Evolutionary conservation across 1,139 yeast genomes (phyloP).

Genomic region (Blastobotrys aristatus): DNA sequence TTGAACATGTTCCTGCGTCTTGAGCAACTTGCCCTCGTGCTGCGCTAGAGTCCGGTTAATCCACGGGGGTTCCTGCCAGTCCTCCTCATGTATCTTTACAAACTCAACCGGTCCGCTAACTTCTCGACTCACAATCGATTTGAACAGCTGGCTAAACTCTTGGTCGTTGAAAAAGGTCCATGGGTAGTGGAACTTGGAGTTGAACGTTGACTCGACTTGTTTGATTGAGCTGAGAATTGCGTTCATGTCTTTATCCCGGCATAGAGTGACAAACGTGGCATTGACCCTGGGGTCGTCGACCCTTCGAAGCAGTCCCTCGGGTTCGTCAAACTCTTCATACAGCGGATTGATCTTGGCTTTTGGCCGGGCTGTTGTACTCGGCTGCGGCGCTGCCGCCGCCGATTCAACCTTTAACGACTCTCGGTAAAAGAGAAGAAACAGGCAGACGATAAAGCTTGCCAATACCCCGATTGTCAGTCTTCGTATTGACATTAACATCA

Average conservation of each 20-base stretch:
- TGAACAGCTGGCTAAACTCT: constrained; percentile 58
- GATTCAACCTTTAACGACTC: too few species aligned
- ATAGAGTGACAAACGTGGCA: constrained; percentile 71
- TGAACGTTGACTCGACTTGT: constrained; percentile 60
- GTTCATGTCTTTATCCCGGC: constrained; percentile 55
- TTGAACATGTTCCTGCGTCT: constrained; percentile 49
- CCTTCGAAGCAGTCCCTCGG: constrained; percentile 4
- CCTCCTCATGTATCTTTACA: constrained; percentile 46
- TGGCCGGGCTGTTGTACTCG: too few species aligned
- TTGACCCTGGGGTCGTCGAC: constrained; percentile 45
- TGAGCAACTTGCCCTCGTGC: constrained; percentile 36
- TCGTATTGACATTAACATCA: too few species aligned
- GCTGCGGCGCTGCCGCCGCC: too few species aligned
- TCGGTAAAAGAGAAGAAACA: too few species aligned
- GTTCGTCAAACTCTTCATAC: constrained; percentile 2
- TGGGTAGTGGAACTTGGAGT: constrained; percentile 66
- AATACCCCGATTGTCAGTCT: too few species aligned
- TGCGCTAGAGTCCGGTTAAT: constrained; percentile 46
- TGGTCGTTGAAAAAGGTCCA: constrained; percentile 74
- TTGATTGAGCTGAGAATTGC: constrained; percentile 50
- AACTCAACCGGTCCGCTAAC: constrained; percentile 54
- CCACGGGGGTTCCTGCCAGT: constrained; percentile 62
- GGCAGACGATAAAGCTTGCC: too few species aligned
- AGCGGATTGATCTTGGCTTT: too few species aligned
- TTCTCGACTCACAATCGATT: constrained; percentile 22